A percentile compares a stretch with the other conserved stretches of the same genome.
Evolutionary conservation across 257 asterid species (phyloP).

Genomic region (Solanum neorickii): DNA sequence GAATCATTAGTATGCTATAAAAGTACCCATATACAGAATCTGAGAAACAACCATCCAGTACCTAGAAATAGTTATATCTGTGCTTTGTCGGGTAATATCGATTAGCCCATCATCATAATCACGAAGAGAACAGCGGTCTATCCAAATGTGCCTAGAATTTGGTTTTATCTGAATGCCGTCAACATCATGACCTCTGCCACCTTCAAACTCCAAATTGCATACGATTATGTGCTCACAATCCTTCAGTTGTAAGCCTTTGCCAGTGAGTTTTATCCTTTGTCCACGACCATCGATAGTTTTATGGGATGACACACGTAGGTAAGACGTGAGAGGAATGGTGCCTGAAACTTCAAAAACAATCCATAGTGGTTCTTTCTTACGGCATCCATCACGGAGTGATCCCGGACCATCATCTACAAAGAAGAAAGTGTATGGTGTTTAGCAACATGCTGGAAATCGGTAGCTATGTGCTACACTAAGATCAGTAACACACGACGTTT

Average conservation of each 20-base stretch:
- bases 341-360: constrained; percentile 79
- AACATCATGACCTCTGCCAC: constrained; percentile 84
- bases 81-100: constrained; percentile 84
- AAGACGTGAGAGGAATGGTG: constrained; percentile 59
- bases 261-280: constrained; percentile 60
- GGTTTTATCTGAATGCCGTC: constrained; percentile 96
- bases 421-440: neutral
- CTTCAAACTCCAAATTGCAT: constrained; percentile 78
- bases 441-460: neutral
- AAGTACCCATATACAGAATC: neutral
- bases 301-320: constrained; percentile 58
- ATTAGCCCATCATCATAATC: constrained; percentile 88
- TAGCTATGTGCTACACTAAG: neutral
- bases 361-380: constrained; percentile 75
- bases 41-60: neutral
- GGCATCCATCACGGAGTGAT: constrained; percentile 79
- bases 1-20: neutral
- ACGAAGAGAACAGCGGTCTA: constrained; percentile 80
- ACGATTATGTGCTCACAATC: constrained; percentile 77
- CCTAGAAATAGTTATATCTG: constrained; percentile 87
- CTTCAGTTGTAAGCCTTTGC: constrained; percentile 77
- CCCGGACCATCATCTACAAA: constrained; percentile 86
- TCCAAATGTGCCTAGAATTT: constrained; percentile 84
- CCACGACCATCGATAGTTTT: constrained; percentile 95
- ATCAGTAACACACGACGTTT: neutral